Base-by-base conservation (phyloP, 202 grass and related monocot genomes). In the Carex arenaria region DNA sequence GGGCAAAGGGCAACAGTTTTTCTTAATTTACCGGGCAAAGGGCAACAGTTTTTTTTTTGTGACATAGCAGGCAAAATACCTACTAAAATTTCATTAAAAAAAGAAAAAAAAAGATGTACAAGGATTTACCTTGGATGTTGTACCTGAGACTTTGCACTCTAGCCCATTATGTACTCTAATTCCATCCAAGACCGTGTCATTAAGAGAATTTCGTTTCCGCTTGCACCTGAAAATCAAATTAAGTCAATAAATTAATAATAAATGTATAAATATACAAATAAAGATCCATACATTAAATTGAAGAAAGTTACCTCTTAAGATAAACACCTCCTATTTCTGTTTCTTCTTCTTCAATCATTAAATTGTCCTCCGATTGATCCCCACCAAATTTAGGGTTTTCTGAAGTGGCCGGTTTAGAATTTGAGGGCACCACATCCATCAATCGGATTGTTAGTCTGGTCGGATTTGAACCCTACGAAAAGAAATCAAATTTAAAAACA, bases 61-160 rank as follows among this genome's bases (percentile, higher is more conserved):
- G 45, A 49, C 45, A 11, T 49, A 49, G 45, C 45, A 49, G 9
- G 45, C 45, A 49, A 11, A 49, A 49, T 49, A 10, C 45, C 10
- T 49, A 49, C 2, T 49, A 49, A 49, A 49, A 11, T 12, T 49
- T 49, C 45, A 49, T 49, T 49, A 49, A 12, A 49, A 10, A 45
- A 10, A 45, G 8, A 45, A 45, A 45, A 43, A 45, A 49, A 49
- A 10, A 49, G 3, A 49, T 49, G 45, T 49, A 12, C 45, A 49
- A 49, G 2, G 45, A 49, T 49, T 49, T 78, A 97, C 94, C 90
- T 97, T 99, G 15, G 93, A 96, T 42, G 88, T 87, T 85, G 67
- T 90, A 85, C 89, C 88, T 31, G 93, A 89, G 83, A 99, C 90
- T 90, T 99, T 99, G 91, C 96, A 99, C 81, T 99, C 96, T 84